Percentiles rank a stretch among this genome's conserved stretches.
Conservation (phyloP, 2,329 filamentous ascomycete species). For the Fusarium sp. region DNA sequence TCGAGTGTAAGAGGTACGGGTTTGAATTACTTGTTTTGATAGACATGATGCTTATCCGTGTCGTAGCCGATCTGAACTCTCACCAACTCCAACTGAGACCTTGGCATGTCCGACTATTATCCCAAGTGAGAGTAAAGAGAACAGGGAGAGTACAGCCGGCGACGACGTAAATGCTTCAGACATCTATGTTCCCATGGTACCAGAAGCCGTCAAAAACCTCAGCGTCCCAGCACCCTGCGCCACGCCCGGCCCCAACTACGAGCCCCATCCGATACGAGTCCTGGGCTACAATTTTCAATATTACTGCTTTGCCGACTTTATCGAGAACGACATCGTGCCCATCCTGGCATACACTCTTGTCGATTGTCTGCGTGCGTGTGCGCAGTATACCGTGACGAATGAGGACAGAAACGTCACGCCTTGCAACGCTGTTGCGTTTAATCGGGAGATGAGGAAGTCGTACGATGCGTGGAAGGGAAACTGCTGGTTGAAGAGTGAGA, state of each 20-base stretch:
- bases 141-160: neutral
- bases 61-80: fast-evolving
- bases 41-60: neutral
- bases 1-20: slow-evolving; percentile 11
- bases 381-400: neutral
- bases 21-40: neutral
- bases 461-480: neutral
- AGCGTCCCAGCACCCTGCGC: slow-evolving; percentile 4
- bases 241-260: neutral
- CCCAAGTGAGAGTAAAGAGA: neutral
- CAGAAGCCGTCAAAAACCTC: slow-evolving; percentile 9
- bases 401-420: neutral
- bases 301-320: slow-evolving; percentile 6
- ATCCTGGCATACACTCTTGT: slow-evolving; percentile 11
- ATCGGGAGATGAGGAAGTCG: slow-evolving; percentile 2
- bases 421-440: slow-evolving; percentile 12
- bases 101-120: neutral
- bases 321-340: slow-evolving; percentile 5
- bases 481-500: slow-evolving; percentile 16
- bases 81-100: neutral
- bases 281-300: slow-evolving; percentile 8
- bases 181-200: neutral
- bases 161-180: neutral
- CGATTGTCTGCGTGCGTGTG: slow-evolving; percentile 19
- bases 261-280: neutral